phyloP scores from a whole-genome alignment of 441 rosid genomes.

The Populus trichocarpa region DNA sequence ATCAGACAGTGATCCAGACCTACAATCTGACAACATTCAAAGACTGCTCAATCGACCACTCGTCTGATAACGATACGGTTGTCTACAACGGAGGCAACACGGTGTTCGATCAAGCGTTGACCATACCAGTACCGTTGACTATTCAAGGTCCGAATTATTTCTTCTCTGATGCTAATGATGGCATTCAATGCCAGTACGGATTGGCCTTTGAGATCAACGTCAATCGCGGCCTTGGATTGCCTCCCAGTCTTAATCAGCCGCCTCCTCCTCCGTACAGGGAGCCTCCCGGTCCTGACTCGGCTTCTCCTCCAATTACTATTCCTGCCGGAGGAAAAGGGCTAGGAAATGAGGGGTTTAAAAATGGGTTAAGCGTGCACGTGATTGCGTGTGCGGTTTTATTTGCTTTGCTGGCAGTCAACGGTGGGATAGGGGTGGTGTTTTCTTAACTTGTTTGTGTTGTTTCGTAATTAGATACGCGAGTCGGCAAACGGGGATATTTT shows the following conservation, averaged over 20 bases:
- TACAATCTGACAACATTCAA: conserved; percentile 49
- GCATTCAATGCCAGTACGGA: conserved; percentile 50
- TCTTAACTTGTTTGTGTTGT: not conserved
- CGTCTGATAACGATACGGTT: conserved; percentile 34
- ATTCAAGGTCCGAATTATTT: conserved; percentile 44
- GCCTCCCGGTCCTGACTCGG: conserved; percentile 37
- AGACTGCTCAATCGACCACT: conserved; percentile 41
- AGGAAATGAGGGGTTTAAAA: conserved; percentile 21
- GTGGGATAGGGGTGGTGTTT: not conserved
- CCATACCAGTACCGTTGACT: conserved; percentile 48
- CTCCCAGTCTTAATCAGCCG: conserved; percentile 69
- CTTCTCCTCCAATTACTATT: conserved; percentile 37
- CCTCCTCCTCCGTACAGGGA: conserved; percentile 55
- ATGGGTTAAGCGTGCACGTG: not conserved
- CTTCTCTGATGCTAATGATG: conserved; percentile 53
- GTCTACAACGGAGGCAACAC: conserved; percentile 40
- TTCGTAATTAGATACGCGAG: not conserved
- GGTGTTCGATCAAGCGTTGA: conserved; percentile 29
- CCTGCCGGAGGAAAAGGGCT: conserved; percentile 15
- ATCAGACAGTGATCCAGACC: conserved; percentile 58
- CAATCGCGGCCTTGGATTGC: conserved; percentile 54
- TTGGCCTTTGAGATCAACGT: conserved; percentile 57
- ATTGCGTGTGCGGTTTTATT: conserved; percentile 20
- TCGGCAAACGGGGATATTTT: not conserved
- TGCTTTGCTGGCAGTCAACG: not conserved